Base-by-base conservation (phyloP, 2,329 filamentous ascomycete species). In the Ophiostoma montium region DNA sequence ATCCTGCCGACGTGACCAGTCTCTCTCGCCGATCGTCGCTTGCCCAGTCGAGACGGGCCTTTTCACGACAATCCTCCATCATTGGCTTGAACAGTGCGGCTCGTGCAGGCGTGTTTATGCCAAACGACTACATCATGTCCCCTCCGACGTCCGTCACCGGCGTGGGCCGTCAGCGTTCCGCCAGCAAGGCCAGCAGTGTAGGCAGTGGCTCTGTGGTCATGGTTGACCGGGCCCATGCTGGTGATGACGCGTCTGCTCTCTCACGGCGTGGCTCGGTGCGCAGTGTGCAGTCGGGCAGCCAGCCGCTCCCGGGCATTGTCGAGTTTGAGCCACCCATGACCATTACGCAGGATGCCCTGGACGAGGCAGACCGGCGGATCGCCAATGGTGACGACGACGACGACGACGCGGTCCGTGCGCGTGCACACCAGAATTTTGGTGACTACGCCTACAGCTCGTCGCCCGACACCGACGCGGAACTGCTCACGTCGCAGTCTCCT, bases 31-130 rank as follows among this genome's bases (percentile, higher is more conserved):
- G 30, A 31, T 42, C 39, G 30, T 42, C 39, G 6, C 23, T 42
- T 8, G 39, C 39, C 16, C 39, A n/a, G 6, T 31, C 39, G 16
- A 42, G 55, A 54, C 60, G 53, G 39, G 57, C 58, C 23, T 52
- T 56, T 36, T 61, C 61, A 35, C 55, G 60, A 15, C 59, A 62
- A 32, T 71, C 68, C 55, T 84, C 82, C n/a, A 84, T 86, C 52
- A 70, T 85, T 47, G 81, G 83, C 49, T 74, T 80, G 33, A 86
- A 85, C 60, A 77, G 65, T 54, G 70, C 75, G 31, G 82, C 82
- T 12, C 72, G 82, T 45, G 74, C 76, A 60, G 81, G 82, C 27
- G 82, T 81, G 30, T 86, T 84, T 63, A 84, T 81, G 21, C 80
- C 82, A 1, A 76, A 69, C 35, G 81, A 71, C 18, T 84, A 76